phyloP scores from a whole-genome alignment of 495 filamentous ascomycete species.

The Polyplosphaeria fusca region DNA sequence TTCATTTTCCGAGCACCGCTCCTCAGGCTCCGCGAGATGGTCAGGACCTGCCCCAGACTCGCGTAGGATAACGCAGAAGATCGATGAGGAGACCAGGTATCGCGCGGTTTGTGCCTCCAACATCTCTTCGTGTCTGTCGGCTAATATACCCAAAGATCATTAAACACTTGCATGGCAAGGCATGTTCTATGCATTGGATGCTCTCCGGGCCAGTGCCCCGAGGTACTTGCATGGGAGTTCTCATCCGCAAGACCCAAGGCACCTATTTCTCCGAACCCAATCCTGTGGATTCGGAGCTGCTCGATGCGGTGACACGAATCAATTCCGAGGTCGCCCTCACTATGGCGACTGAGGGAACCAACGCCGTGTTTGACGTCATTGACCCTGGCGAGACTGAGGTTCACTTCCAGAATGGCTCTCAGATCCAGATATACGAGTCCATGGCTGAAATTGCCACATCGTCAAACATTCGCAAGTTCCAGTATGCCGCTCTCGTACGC shows the following conservation, averaged over 20 bases:
- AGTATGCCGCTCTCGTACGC: constrained; percentile 38
- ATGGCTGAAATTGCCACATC: constrained; percentile 31
- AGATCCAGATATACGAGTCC: constrained; percentile 39
- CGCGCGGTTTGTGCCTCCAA: too few relatives aligned
- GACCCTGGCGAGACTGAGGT: constrained; percentile 42
- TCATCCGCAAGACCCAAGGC: constrained; percentile 23
- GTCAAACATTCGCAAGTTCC: constrained; percentile 29
- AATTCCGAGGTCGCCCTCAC: constrained; percentile 42
- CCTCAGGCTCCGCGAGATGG: neutral
- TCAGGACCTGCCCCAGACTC: neutral
- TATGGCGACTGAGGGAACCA: constrained; percentile 41
- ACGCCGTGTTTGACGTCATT: constrained; percentile 37
- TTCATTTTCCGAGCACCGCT: constrained; percentile 4
- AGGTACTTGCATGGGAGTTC: constrained; percentile 26
- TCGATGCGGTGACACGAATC: constrained; percentile 33
- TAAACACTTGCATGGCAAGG: too few relatives aligned
- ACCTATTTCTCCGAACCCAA: constrained; percentile 28
- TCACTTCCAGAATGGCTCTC: constrained; percentile 36
- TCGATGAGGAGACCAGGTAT: constrained; percentile 9
- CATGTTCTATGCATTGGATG: constrained; percentile 17
- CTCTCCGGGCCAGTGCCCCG: constrained; percentile 28
- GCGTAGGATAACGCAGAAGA: constrained; percentile 4
- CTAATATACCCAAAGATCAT: too few relatives aligned
- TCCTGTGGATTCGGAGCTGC: constrained; percentile 30
- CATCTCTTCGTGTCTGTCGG: too few relatives aligned